Conservation (phyloP, 2,329 filamentous ascomycete species). For the Bimuria novae-zelandiae region DNA sequence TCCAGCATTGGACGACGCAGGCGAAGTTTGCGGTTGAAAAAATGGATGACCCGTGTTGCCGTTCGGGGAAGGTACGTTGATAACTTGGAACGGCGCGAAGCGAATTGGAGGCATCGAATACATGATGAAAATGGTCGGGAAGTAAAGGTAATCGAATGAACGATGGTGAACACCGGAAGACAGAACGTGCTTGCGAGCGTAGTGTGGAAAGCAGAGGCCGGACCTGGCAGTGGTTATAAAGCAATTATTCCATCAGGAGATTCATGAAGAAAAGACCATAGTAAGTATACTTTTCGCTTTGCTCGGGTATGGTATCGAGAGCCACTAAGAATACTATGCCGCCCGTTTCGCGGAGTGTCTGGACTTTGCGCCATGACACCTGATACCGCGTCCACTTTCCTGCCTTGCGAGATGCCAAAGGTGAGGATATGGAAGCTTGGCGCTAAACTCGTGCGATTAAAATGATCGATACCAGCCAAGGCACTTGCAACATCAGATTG, state of each 20-base stretch:
- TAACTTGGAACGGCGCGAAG: slow-evolving; percentile 36
- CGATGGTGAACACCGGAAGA: background rate
- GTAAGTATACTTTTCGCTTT: background rate
- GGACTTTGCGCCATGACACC: slow-evolving; percentile 8
- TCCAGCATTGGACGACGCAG: slow-evolving; percentile 7
- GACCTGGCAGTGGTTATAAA: background rate
- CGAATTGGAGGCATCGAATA: slow-evolving; percentile 33
- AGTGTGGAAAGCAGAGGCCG: background rate
- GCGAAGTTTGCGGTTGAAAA: slow-evolving; percentile 23
- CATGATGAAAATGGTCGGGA: slow-evolving; percentile 1
- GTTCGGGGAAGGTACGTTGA: slow-evolving; percentile 23
- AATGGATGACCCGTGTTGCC: slow-evolving; percentile 23
- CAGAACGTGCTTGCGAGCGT: background rate
- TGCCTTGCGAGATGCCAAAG: slow-evolving; percentile 1
- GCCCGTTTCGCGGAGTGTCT: background rate
- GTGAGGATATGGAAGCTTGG: slow-evolving; percentile 1
- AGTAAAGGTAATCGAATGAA: background rate
- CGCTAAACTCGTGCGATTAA: background rate
- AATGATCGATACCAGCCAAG: background rate
- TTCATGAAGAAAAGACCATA: background rate
- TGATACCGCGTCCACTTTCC: slow-evolving; percentile 8
- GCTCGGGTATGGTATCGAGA: slow-evolving; percentile 1
- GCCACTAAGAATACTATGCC: background rate
- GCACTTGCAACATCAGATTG: background rate
- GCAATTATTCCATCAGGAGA: background rate